These are phyloP conservation scores for Acanthamoeba rhysodes DNA, from an alignment of 208 protist species.

Conservation along the genomic window DNA sequence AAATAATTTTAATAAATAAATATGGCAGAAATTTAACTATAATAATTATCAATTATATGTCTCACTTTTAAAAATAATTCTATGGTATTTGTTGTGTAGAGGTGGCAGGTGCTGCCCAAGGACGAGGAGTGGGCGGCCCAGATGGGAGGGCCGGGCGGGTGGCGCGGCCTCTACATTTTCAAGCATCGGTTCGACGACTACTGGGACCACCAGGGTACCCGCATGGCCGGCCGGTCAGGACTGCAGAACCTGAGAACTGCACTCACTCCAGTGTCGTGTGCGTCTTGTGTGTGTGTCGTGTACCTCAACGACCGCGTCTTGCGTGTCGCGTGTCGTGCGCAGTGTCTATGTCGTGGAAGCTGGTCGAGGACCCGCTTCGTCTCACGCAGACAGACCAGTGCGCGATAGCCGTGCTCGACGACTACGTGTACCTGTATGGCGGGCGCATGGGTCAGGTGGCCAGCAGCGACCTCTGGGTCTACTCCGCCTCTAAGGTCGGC, in stretches of 20 bases:
- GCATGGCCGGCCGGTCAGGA: too few species aligned
- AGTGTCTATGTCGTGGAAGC: neutral
- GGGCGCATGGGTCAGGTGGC: neutral
- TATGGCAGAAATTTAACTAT: too few species aligned
- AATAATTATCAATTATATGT: too few species aligned
- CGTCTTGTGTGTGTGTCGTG: too few species aligned
- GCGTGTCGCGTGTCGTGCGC: too few species aligned
- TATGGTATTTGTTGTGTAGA: neutral
- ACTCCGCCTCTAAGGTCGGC: neutral
- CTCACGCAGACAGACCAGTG: neutral
- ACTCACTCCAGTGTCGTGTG: neutral
- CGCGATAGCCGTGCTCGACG: conserved; percentile 2
- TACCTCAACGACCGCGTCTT: too few species aligned
- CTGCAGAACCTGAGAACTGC: too few species aligned
- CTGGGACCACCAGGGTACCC: neutral
- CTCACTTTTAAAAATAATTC: too few species aligned
- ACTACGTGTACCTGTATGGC: conserved; percentile 20
- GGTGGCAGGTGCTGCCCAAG: neutral
- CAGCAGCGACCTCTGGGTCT: conserved; percentile 10
- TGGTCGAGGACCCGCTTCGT: neutral
- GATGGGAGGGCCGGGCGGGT: neutral
- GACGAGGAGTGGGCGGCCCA: neutral
- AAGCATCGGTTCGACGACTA: conserved; percentile 27
- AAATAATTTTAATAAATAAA: too few species aligned
- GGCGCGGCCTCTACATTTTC: neutral